Base-by-base conservation (phyloP, 202 grass and related monocot species). In the Musa balbisiana region DNA sequence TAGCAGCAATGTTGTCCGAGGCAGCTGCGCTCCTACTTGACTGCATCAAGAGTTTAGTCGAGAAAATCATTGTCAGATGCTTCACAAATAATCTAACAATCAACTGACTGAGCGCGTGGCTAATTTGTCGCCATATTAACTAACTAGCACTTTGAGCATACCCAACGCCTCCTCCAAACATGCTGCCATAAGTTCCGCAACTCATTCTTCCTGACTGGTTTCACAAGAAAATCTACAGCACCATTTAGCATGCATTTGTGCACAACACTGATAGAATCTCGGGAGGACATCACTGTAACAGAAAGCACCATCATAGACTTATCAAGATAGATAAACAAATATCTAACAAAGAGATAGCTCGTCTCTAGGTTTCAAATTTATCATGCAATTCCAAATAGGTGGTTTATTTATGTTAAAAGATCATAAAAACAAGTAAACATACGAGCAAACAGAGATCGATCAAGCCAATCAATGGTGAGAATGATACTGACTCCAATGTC, bases 221-320 rank as follows among this genome's bases (percentile, higher is more conserved):
- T 99, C 62, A 99, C 91, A 54, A 99, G 84, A 80, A 99, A 99
- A 82, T 99, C 95, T 33, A 83, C 88, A 0, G 95, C 95, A 15
- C 95, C 95, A 62, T 92, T 95, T 12, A 94, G 87, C 95, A 99
- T 95, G 81, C 91, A 99, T 73, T 92, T 99, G 49, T 95, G 89
- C 59, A 99, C 91, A 9, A 90, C 87, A 25, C 91, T 85, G 78
- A 99, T 92, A 16, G 95, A 92, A 95, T 99, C 95, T 84, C 90
- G 91, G 43, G 84, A 88, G 0, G 95, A 99, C 91, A 99, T 99
- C 95, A 99, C 95, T 99, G 83, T 69, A 66, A 64, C 13, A 63
- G 24, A 62, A 16, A 87, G 75, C 0, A 43, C 26, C 86, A 62
- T 78, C 21, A 29, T 69, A 70, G 51, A 76, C 9, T 56, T 16